These are phyloP conservation scores for Vitellaria paradoxa DNA, from an alignment of 179 eudicot genomes.

Conservation along the genomic window DNA sequence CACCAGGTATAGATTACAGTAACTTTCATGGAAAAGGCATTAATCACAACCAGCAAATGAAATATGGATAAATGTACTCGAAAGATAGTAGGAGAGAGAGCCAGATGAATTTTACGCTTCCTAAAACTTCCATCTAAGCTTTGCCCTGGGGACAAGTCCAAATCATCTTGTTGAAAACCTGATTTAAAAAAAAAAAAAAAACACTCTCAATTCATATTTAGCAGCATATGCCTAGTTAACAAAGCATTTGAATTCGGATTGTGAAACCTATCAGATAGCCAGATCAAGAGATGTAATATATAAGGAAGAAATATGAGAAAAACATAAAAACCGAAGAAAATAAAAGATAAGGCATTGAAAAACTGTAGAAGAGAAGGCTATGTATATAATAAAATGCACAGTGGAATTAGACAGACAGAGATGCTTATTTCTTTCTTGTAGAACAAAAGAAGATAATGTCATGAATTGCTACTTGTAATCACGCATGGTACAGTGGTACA, in stretches of 20 bases:
- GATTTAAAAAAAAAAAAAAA: background rate
- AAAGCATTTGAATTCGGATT: background rate
- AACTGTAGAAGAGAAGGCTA: background rate
- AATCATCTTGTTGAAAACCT: constrained; percentile 27
- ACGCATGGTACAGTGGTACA: background rate
- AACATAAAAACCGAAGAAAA: background rate
- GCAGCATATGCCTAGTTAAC: background rate
- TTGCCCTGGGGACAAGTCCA: constrained; percentile 41
- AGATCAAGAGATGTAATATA: background rate
- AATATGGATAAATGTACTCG: background rate
- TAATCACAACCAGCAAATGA: background rate
- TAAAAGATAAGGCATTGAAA: background rate
- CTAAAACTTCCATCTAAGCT: constrained; percentile 71
- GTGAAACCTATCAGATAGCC: background rate
- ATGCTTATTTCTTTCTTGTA: background rate
- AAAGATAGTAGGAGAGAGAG: background rate
- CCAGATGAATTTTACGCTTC: constrained; percentile 53
- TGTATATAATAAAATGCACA: background rate
- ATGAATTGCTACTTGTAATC: background rate
- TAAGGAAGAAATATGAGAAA: background rate
- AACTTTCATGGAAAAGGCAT: constrained; percentile 4
- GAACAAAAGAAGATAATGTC: background rate
- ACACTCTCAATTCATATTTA: background rate
- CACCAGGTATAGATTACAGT: background rate
- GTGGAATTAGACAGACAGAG: background rate